Base-by-base conservation (phyloP, 2,329 filamentous ascomycete genomes). In the Pestalotiopsis sp. region DNA sequence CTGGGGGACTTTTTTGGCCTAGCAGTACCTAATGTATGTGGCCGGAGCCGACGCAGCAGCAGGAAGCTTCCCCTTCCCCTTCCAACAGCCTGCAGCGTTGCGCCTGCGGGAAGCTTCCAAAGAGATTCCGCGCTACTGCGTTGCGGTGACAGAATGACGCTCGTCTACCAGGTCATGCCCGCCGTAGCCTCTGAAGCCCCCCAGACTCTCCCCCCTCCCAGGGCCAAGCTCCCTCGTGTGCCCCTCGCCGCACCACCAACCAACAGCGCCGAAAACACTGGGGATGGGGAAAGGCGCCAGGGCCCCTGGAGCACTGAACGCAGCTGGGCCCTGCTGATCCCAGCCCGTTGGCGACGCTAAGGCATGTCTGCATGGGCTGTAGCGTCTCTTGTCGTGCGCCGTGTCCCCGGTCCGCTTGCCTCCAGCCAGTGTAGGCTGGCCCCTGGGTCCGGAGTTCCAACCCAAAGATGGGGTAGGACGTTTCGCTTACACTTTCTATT, bases 41-140 rank as follows among this genome's bases (percentile, higher is more conserved):
- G 27, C 57, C 57, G 23, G 27, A 27, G 14, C 27, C 23, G 57
- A 59, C 17, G 23, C 57, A 25, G 20, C 56, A 23, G 25, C 20
- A 20, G 23, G 23, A 5, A 58, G 20, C 14, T 36, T 23, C 23
- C 27, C n/a, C n/a, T 36, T 14, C 57, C 17, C 6, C 3, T 17
- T 4, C 57, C 20, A 27, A 23, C 4, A n/a, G n/a, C n/a, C 49
- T 20, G 31, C 31, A 36, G 31, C 31, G 31, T 36, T 36, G 31
- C 31, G 31, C 31, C 31, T 36, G 31, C 31, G 31, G 52, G 65
- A 61, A 67, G 65, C 56, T 67, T 67, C 65, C 56, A 59, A 61
- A 52, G 45, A 59, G 25, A 39, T 67, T 67, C 65, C 52, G 36
- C 65, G 56, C 65, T 67, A 67, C 65, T 23, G 23, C n/a, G n/a